These are phyloP conservation scores for Pholiota microspora DNA, from an alignment of 768 basidiomycete genomes.

Conservation along the genomic window DNA sequence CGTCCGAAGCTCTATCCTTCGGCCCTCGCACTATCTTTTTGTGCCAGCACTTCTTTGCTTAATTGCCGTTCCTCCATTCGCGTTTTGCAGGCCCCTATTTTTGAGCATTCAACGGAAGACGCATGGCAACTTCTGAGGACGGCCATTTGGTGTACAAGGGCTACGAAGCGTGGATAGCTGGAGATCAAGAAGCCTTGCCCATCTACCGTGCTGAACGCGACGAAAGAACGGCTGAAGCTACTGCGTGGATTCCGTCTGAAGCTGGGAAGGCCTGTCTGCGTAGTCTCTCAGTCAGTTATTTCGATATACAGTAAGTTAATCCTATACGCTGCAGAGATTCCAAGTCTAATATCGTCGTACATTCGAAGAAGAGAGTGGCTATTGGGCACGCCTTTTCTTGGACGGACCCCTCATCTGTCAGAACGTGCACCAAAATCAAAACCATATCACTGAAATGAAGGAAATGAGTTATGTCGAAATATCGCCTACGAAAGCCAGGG, in stretches of 20 bases:
- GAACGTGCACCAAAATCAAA: not conserved
- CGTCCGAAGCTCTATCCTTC: no score
- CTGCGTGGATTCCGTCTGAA: not conserved
- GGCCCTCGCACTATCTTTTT: no score
- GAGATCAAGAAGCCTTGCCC: not conserved
- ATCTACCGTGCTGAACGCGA: not conserved
- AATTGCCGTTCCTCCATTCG: no score
- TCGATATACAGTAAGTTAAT: not conserved
- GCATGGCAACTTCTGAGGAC: not conserved
- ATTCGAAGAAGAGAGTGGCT: not conserved
- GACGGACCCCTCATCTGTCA: not conserved
- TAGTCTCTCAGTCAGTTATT: not conserved
- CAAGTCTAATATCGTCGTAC: not conserved
- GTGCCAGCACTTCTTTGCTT: no score
- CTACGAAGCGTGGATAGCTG: not conserved
- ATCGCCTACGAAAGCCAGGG: not conserved
- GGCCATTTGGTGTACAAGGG: not conserved
- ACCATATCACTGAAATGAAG: not conserved
- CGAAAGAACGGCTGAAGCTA: not conserved
- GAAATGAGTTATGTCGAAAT: not conserved
- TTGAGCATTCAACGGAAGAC: no score
- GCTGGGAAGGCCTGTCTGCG: not conserved
- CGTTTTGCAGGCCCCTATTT: no score
- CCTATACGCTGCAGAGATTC: not conserved
- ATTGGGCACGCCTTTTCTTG: not conserved